A percentile compares a stretch with the other conserved stretches of the same genome.
Evolutionary conservation across 2,329 filamentous ascomycete species (phyloP).

Genomic region (Fusarium graminum): DNA sequence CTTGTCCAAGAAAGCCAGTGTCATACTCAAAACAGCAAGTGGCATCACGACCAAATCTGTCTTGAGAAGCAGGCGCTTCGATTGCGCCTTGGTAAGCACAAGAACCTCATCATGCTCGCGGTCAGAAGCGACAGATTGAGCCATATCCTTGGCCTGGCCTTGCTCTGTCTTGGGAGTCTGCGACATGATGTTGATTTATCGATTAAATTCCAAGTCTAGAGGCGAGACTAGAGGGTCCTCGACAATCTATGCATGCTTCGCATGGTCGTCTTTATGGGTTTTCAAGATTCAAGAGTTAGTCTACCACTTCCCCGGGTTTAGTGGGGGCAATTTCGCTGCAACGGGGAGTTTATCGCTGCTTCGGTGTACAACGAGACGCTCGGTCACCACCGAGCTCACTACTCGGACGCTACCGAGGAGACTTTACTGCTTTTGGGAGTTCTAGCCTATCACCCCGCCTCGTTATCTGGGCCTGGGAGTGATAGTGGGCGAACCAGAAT

Average conservation of each 20-base stretch:
- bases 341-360: constrained; percentile 24
- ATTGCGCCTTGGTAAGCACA: not conserved
- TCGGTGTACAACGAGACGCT: constrained; percentile 18
- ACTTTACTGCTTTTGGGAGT: constrained; percentile 1
- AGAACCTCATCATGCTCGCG: not conserved
- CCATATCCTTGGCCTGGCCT: constrained; percentile 2
- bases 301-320: constrained; percentile 6
- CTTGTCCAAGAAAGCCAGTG: constrained; percentile 6
- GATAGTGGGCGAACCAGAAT: not conserved
- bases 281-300: not conserved
- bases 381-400: not conserved
- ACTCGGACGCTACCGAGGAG: constrained; percentile 1
- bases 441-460: not conserved
- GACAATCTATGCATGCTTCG: not conserved
- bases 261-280: not conserved
- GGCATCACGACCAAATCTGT: constrained; percentile 28
- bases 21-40: constrained; percentile 23
- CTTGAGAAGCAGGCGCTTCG: constrained; percentile 15
- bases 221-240: too few species aligned
- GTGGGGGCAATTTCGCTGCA: constrained; percentile 1
- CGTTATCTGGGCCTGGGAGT: not conserved
- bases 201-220: accelerated
- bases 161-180: not conserved
- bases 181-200: not conserved
- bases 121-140: not conserved